phyloP scores from a whole-genome alignment of 768 basidiomycete genomes.

The Lactifluus rugatus region DNA sequence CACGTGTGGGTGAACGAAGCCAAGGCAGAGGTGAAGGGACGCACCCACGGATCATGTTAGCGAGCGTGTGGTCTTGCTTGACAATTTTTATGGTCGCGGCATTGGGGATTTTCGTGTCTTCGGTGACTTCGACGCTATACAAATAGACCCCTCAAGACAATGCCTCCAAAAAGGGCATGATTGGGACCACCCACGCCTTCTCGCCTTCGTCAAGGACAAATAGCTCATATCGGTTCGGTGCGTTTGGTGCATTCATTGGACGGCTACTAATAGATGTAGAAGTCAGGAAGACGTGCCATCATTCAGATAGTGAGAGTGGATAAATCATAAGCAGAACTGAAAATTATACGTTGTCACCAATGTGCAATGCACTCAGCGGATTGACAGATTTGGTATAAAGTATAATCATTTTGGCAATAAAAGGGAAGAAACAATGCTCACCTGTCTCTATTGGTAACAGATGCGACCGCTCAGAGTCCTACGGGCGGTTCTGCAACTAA shows the following conservation, averaged over 20 bases:
- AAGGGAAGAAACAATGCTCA: background rate
- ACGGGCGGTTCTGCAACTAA: background rate
- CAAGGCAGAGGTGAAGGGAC: slow-evolving; percentile 25
- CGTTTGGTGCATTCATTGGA: slow-evolving; percentile 94
- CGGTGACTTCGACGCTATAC: slow-evolving; percentile 73
- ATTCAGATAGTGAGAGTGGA: background rate
- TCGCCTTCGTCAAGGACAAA: slow-evolving; percentile 91
- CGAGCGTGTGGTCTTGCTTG: slow-evolving; percentile 96
- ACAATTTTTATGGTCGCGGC: slow-evolving; percentile 90
- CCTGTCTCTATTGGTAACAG: background rate
- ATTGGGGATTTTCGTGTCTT: slow-evolving; percentile 97
- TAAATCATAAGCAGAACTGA: slow-evolving; percentile 22
- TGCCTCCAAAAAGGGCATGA: background rate
- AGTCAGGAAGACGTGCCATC: background rate
- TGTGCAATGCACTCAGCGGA: slow-evolving; percentile 34
- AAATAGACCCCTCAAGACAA: slow-evolving; percentile 12
- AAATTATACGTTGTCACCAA: slow-evolving; percentile 24
- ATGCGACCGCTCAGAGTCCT: background rate
- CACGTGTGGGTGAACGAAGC: background rate
- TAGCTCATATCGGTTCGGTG: slow-evolving; percentile 85
- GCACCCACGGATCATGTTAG: slow-evolving; percentile 92
- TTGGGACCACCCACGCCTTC: slow-evolving; percentile 60
- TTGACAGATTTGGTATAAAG: slow-evolving; percentile 41
- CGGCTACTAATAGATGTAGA: slow-evolving; percentile 1
- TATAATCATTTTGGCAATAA: slow-evolving; percentile 27